Evolutionary conservation across 352 stramenopile species (phyloP).

Genomic region (Globisporangium nagaii): DNA sequence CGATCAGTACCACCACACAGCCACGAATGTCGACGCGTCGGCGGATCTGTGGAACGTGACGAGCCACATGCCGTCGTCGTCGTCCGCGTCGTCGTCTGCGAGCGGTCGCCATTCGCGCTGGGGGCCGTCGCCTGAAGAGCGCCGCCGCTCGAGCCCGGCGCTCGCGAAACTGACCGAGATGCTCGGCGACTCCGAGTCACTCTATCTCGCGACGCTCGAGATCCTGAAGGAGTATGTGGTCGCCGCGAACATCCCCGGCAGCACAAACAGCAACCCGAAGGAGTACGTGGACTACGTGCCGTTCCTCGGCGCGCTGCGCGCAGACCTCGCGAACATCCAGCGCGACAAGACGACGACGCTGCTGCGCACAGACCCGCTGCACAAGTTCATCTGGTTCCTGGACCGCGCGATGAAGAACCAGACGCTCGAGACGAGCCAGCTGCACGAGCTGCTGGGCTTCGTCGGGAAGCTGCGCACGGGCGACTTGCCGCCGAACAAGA

Average conservation of each 20-base stretch:
- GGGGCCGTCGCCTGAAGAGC: slow-evolving; percentile 43
- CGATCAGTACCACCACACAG: slow-evolving; percentile 20
- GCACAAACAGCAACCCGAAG: slow-evolving; percentile 50
- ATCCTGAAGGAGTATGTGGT: slow-evolving; percentile 77
- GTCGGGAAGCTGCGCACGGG: slow-evolving; percentile 63
- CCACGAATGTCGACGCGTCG: slow-evolving; percentile 9
- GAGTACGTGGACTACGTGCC: slow-evolving; percentile 83
- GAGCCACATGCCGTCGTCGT: slow-evolving; percentile 56
- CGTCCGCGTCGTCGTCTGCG: slow-evolving; percentile 15
- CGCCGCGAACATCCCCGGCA: slow-evolving; percentile 61
- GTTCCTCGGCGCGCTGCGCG: slow-evolving; percentile 74
- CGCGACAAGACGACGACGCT: slow-evolving; percentile 71
- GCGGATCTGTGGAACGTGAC: slow-evolving; percentile 59
- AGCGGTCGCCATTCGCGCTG: slow-evolving; percentile 14
- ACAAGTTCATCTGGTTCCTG: slow-evolving; percentile 89
- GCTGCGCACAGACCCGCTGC: slow-evolving; percentile 65
- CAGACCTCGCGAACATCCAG: slow-evolving; percentile 75
- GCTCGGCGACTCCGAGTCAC: slow-evolving; percentile 75
- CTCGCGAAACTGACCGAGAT: slow-evolving; percentile 69
- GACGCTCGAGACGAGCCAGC: slow-evolving; percentile 54
- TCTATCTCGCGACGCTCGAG: slow-evolving; percentile 75
- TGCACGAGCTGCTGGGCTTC: slow-evolving; percentile 66
- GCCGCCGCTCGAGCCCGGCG: slow-evolving; percentile 57
- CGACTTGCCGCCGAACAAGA: slow-evolving; percentile 71
- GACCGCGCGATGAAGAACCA: slow-evolving; percentile 77